Conservation (phyloP, 768 basidiomycete genomes). For the Serendipita indica region DNA sequence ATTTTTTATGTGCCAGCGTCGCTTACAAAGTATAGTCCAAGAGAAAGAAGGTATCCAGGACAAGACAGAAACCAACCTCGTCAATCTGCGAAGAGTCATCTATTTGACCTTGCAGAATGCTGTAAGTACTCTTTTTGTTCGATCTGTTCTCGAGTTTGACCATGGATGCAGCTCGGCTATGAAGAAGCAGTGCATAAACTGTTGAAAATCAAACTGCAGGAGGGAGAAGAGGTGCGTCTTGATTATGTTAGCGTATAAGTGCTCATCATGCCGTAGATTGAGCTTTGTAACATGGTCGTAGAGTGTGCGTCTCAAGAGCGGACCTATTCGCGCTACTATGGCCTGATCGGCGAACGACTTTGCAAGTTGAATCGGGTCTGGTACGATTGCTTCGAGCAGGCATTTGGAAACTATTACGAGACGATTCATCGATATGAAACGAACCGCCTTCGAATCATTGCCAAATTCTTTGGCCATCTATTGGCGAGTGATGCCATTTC, state of each 20-base stretch:
- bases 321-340: constrained; percentile 95
- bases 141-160: constrained; percentile 6
- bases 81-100: constrained; percentile 85
- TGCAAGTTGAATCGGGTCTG: constrained; percentile 91
- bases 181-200: constrained; percentile 99
- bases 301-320: constrained; percentile 99
- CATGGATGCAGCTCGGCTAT: constrained; percentile 49
- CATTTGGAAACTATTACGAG: constrained; percentile 80
- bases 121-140: constrained; percentile 18
- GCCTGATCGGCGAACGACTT: constrained; percentile 90
- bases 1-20: background rate
- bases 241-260: background rate
- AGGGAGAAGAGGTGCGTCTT: constrained; percentile 75
- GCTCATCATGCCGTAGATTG: constrained; percentile 43
- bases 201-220: constrained; percentile 78
- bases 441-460: constrained; percentile 92
- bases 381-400: constrained; percentile 77
- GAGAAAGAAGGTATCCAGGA: constrained; percentile 87
- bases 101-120: constrained; percentile 99
- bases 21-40: constrained; percentile 37
- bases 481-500: constrained; percentile 75
- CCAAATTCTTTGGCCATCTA: constrained; percentile 90
- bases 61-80: constrained; percentile 85
- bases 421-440: constrained; percentile 99
- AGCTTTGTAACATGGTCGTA: constrained; percentile 95